A percentile compares a stretch with the other conserved stretches of the same genome.
phyloP scores from a whole-genome alignment of 495 filamentous ascomycete genomes.

The Penicillium goetzii region DNA sequence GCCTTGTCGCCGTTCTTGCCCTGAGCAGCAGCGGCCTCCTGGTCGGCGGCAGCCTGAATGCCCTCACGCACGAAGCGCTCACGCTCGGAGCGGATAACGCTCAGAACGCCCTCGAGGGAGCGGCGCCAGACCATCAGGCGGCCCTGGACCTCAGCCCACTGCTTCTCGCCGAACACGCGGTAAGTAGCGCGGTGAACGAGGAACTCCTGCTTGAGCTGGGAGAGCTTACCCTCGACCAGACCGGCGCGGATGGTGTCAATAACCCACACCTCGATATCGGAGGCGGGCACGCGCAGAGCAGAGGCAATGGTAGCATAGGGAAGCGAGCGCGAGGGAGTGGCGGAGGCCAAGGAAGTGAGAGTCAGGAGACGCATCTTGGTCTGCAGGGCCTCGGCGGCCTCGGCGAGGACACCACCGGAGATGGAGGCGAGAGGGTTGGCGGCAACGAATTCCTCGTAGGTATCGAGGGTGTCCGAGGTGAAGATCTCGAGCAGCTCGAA shows the following conservation, averaged over 20 bases:
- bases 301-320: conserved; percentile 82
- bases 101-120: conserved; percentile 73
- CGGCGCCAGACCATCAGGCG: conserved; percentile 87
- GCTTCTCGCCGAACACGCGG: conserved; percentile 94
- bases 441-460: conserved; percentile 86
- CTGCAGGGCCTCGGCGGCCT: conserved; percentile 78
- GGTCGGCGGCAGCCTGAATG: conserved; percentile 40
- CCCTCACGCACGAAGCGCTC: conserved; percentile 60
- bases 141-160: conserved; percentile 92
- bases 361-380: conserved; percentile 96
- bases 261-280: conserved; percentile 96
- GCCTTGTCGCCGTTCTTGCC: conserved; percentile 37
- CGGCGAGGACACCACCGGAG: conserved; percentile 50
- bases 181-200: conserved; percentile 92
- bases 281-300: conserved; percentile 74
- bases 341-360: conserved; percentile 83
- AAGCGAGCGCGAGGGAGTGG: conserved; percentile 77
- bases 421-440: conserved; percentile 48
- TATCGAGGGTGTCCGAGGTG: conserved; percentile 86
- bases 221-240: conserved; percentile 92
- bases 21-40: conserved; percentile 35
- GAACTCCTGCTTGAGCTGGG: conserved; percentile 88
- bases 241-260: conserved; percentile 96
- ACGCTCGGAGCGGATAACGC: conserved; percentile 76
- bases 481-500: conserved; percentile 95